Evolutionary conservation across 805 yeast genomes (phyloP).

Genomic region (Saccharomyces eubayanus): DNA sequence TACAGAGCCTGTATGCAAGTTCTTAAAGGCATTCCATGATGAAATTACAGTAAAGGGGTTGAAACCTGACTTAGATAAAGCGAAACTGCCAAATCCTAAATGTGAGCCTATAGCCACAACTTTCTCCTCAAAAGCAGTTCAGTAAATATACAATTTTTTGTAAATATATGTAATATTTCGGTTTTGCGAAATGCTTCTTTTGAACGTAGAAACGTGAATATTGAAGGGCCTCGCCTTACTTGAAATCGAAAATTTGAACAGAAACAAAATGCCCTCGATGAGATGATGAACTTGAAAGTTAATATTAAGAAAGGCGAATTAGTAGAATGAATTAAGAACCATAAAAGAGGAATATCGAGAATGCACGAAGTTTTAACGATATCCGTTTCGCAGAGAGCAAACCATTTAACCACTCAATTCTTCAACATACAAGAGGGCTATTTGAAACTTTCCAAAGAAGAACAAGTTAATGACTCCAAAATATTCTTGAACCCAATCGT

Average conservation of each 20-base stretch:
- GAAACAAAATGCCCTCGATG: not conserved
- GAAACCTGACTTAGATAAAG: constrained; percentile 9
- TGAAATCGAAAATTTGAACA: not conserved
- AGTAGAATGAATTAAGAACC: too few species aligned
- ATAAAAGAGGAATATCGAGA: not conserved
- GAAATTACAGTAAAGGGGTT: constrained; percentile 22
- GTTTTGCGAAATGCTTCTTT: not conserved
- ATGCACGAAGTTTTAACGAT: constrained; percentile 74
- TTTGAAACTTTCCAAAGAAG: constrained; percentile 32
- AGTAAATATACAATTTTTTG: not conserved
- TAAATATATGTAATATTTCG: not conserved
- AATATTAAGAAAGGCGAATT: not conserved
- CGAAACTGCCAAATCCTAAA: constrained; percentile 9
- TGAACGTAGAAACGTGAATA: not conserved
- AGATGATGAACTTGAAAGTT: not conserved
- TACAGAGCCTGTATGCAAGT: constrained; percentile 41
- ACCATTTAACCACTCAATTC: constrained; percentile 71
- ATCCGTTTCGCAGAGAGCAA: constrained; percentile 64
- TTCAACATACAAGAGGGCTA: constrained; percentile 74
- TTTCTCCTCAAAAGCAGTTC: not conserved
- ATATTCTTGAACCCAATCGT: constrained; percentile 40
- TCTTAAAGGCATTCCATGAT: constrained; percentile 32
- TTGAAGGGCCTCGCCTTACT: not conserved
- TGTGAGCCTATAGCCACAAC: constrained; percentile 16
- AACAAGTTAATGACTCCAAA: constrained; percentile 33